Conservation (phyloP, 2,329 filamentous ascomycete genomes). For the Aspergillus ibericus region DNA sequence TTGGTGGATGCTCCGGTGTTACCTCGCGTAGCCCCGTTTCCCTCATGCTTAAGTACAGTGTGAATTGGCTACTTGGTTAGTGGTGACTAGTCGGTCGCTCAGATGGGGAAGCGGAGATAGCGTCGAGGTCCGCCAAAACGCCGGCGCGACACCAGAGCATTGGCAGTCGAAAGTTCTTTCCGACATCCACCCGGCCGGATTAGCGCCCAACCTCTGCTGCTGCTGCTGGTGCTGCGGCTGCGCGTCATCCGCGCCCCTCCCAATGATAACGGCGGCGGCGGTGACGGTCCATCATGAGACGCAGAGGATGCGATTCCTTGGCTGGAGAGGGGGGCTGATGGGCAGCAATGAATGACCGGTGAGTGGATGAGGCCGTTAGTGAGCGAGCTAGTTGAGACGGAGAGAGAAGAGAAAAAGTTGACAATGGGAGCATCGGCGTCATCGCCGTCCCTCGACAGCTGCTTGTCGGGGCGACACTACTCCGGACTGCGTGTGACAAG, state of each 20-base stretch:
- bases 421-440: no score
- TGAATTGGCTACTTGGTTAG: neutral
- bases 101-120: neutral
- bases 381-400: neutral
- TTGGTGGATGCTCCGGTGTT: neutral
- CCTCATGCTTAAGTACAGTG: neutral
- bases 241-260: neutral
- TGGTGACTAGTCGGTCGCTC: neutral
- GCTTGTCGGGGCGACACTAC: neutral
- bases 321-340: neutral
- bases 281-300: neutral
- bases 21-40: neutral
- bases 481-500: slow-evolving; percentile 2
- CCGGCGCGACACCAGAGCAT: neutral
- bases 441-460: no score
- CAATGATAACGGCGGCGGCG: neutral
- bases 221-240: neutral
- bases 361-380: neutral
- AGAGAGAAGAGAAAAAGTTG: neutral
- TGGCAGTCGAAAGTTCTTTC: neutral
- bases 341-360: neutral
- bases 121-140: neutral
- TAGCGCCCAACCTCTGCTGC: neutral
- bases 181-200: neutral
- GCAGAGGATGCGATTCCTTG: neutral